Conservation (phyloP, 805 yeast genomes). For the Yarrowia sp. region DNA sequence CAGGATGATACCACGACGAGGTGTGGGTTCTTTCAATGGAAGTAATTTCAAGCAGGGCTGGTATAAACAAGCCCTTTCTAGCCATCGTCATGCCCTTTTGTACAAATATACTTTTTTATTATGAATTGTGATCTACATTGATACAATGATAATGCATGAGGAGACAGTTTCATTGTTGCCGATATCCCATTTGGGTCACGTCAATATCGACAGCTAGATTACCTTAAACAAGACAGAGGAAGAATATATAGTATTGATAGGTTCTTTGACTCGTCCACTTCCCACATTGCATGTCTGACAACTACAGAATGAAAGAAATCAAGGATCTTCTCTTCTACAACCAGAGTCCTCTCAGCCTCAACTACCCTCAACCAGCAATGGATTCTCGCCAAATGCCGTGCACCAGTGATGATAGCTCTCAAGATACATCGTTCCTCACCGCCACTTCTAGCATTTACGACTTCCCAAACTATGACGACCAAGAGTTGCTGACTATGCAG, state of each 20-base stretch:
- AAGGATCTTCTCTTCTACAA: background rate
- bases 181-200: background rate
- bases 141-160: background rate
- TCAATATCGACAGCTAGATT: background rate
- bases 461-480: background rate
- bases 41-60: background rate
- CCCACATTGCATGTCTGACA: background rate
- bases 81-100: background rate
- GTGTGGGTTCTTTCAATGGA: slow-evolving; percentile 26
- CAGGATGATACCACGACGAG: background rate
- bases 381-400: background rate
- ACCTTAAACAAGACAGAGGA: background rate
- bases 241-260: background rate
- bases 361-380: background rate
- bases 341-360: background rate
- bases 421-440: background rate
- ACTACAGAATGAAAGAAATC: background rate
- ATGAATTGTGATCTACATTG: background rate
- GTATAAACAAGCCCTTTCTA: background rate
- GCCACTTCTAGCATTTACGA: background rate
- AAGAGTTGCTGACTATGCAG: background rate
- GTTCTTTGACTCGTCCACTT: background rate
- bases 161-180: background rate
- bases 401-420: background rate
- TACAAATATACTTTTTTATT: background rate